A percentile compares a stretch with the other conserved stretches of the same genome.
Evolutionary conservation across 2,329 filamentous ascomycete species (phyloP).

Genomic region (Fusarium dlaminii): DNA sequence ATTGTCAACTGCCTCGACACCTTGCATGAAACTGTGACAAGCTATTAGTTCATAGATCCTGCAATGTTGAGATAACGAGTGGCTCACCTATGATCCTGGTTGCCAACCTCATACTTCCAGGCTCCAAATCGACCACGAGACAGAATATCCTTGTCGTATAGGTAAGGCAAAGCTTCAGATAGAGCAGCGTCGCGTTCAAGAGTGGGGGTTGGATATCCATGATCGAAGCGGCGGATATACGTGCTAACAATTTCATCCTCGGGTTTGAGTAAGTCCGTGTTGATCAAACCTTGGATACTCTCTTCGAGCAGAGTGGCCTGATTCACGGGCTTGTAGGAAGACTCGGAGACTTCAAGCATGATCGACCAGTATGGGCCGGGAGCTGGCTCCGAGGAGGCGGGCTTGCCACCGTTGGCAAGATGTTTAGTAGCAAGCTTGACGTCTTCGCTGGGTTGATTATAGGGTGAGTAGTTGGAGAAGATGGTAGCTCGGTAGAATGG

Average conservation of each 20-base stretch:
- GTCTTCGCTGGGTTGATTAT: constrained; percentile 89
- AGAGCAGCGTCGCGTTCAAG: constrained; percentile 96
- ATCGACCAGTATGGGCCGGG: constrained; percentile 97
- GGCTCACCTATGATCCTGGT: constrained; percentile 78
- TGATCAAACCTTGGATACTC: constrained; percentile 94
- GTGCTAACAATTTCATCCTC: constrained; percentile 96
- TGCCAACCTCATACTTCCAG: constrained; percentile 97
- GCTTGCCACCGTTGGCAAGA: constrained; percentile 85
- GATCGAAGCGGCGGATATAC: constrained; percentile 97
- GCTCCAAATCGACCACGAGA: constrained; percentile 96
- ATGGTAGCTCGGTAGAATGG: constrained; percentile 99
- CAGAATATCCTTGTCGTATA: constrained; percentile 90
- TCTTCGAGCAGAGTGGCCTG: constrained; percentile 84
- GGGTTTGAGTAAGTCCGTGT: constrained; percentile 94
- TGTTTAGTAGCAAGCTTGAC: constrained; percentile 88
- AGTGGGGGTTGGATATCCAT: constrained; percentile 95
- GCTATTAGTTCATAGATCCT: accelerated
- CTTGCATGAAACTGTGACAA: constrained; percentile 85
- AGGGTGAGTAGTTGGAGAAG: constrained; percentile 99
- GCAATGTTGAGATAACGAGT: accelerated
- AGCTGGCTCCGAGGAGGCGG: constrained; percentile 73
- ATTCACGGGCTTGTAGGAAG: constrained; percentile 92
- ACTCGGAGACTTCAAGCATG: constrained; percentile 98
- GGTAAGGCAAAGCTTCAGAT: constrained; percentile 89
- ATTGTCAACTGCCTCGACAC: constrained; percentile 91